Percentiles rank a stretch among this genome's conserved stretches.
phyloP scores from a whole-genome alignment of 1,139 yeast species.

The Petasospora rhodanensis region DNA sequence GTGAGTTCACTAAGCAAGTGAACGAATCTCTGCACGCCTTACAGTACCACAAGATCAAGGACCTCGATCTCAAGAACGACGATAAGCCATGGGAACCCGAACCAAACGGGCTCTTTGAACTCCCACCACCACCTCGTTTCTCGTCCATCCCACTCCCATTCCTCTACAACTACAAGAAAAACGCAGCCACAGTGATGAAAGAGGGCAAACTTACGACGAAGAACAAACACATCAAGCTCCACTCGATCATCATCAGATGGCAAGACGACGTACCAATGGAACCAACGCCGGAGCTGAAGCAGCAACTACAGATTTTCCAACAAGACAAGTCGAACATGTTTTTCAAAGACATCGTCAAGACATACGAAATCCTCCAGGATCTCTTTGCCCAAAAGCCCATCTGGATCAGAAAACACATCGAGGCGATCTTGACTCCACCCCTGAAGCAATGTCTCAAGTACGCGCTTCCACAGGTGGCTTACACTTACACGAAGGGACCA shows the following conservation, averaged over 20 bases:
- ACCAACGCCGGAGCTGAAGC: slow-evolving; percentile 39
- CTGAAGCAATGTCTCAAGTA: slow-evolving; percentile 54
- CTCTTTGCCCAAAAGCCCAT: slow-evolving; percentile 72
- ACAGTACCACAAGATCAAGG: slow-evolving; percentile 35
- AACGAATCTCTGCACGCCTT: slow-evolving; percentile 38
- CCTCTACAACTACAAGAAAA: slow-evolving; percentile 60
- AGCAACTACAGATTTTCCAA: slow-evolving; percentile 28
- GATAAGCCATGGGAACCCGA: slow-evolving; percentile 22
- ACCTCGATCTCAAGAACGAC: slow-evolving; percentile 27
- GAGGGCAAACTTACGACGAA: slow-evolving; percentile 46
- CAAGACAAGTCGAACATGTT: slow-evolving; percentile 12
- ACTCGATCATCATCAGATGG: slow-evolving; percentile 44
- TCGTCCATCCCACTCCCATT: slow-evolving; percentile 74
- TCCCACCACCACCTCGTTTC: slow-evolving; percentile 86
- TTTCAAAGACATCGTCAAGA: slow-evolving; percentile 19
- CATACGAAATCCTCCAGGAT: slow-evolving; percentile 44
- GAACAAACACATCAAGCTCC: slow-evolving; percentile 37
- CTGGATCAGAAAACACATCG: slow-evolving; percentile 80
- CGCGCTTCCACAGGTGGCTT: slow-evolving; percentile 82
- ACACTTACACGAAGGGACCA: slow-evolving; percentile 82
- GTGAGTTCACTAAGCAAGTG: slow-evolving; percentile 42
- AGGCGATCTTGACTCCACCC: slow-evolving; percentile 49
- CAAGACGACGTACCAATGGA: slow-evolving; percentile 40
- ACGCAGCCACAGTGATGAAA: slow-evolving; percentile 49
- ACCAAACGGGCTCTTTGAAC: slow-evolving; percentile 35